Percentiles rank a stretch among this genome's conserved stretches.
Conservation (phyloP, 2,329 filamentous ascomycete species). For the Septoria petroselini region DNA sequence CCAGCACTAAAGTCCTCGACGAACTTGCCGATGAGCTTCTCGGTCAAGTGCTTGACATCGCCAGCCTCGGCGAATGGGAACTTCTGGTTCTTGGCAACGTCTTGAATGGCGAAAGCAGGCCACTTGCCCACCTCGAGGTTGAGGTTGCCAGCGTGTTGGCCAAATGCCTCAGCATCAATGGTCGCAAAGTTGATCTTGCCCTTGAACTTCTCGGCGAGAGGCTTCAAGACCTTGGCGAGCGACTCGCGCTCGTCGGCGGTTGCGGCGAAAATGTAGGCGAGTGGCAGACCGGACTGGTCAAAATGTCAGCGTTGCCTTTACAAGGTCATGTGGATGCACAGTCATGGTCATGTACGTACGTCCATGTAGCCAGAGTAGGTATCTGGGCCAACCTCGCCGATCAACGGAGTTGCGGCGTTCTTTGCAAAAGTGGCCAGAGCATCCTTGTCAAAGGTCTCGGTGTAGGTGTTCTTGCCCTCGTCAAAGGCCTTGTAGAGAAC, state of each 20-base stretch:
- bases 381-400: constrained; percentile 94
- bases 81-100: constrained; percentile 92
- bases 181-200: constrained; percentile 96
- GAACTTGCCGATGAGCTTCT: constrained; percentile 72
- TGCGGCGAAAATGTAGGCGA: constrained; percentile 97
- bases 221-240: constrained; percentile 73
- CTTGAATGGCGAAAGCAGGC: constrained; percentile 97
- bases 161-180: constrained; percentile 91
- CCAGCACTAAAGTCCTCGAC: constrained; percentile 80
- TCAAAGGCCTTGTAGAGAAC: constrained; percentile 98
- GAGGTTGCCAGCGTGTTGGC: constrained; percentile 91
- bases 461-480: constrained; percentile 85
- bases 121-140: constrained; percentile 95
- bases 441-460: constrained; percentile 76
- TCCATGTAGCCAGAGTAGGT: constrained; percentile 96
- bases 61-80: constrained; percentile 70
- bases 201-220: constrained; percentile 85
- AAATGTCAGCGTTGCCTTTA: constrained; percentile 4
- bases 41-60: constrained; percentile 73
- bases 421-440: constrained; percentile 80
- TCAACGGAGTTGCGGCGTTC: constrained; percentile 78
- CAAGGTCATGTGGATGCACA: too few relatives aligned
- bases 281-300: constrained; percentile 72
- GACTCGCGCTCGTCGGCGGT: constrained; percentile 81
- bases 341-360: constrained; percentile 43